Conservation (phyloP, 805 yeast genomes). For the Candida incommunis region DNA sequence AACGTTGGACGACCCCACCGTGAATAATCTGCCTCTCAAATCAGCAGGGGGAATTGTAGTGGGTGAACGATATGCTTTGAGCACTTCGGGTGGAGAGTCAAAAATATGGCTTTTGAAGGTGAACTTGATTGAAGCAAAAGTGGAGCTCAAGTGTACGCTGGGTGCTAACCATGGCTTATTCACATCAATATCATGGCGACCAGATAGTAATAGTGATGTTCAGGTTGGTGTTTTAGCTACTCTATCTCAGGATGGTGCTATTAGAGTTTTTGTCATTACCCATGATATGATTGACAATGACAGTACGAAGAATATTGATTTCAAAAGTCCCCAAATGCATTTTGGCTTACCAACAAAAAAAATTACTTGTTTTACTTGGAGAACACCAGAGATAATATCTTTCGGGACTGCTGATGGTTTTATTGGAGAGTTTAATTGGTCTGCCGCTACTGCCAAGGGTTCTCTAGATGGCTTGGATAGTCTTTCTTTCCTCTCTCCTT, state of each 20-base stretch:
- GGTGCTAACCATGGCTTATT: conserved; percentile 19
- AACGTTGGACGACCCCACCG: neutral
- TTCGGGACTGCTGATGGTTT: conserved; percentile 46
- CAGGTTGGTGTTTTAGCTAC: conserved; percentile 23
- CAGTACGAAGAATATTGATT: neutral
- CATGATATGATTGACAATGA: neutral
- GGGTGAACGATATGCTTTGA: neutral
- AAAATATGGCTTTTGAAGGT: neutral
- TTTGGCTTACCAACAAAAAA: neutral
- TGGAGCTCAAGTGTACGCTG: conserved; percentile 12
- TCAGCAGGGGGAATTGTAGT: neutral
- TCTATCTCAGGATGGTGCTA: conserved; percentile 40
- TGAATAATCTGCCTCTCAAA: neutral
- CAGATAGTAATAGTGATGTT: conserved; percentile 16
- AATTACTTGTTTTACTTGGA: conserved; percentile 36
- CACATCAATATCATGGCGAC: conserved; percentile 14
- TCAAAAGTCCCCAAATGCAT: conserved; percentile 6
- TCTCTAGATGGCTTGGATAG: neutral
- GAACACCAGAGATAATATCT: conserved; percentile 29
- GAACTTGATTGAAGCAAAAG: neutral
- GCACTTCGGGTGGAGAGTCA: neutral
- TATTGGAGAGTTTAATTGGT: conserved; percentile 37
- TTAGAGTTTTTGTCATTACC: conserved; percentile 34
- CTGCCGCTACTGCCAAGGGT: conserved; percentile 6
- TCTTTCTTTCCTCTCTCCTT: neutral